phyloP scores from a whole-genome alignment of 306 rosid species.

The Pterocarpus macrocarpus region DNA sequence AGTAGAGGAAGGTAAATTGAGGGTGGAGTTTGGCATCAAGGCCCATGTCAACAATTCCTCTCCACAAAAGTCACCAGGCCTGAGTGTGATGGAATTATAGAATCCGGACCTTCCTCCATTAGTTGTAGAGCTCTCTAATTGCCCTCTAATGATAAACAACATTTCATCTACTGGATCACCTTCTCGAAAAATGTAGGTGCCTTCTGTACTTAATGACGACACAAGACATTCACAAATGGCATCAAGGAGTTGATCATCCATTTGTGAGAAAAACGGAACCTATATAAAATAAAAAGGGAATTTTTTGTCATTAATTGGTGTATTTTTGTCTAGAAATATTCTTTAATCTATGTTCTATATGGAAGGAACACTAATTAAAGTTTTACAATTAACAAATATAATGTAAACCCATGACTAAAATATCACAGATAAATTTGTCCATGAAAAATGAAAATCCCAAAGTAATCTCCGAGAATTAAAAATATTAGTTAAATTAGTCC shows the following conservation, averaged over 20 bases:
- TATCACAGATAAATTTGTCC: too few species aligned
- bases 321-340: not conserved
- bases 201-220: constrained; percentile 78
- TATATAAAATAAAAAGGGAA: constrained; percentile 38
- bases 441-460: too few species aligned
- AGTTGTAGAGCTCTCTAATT: constrained; percentile 90
- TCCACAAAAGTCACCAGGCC: constrained; percentile 89
- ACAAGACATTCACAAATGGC: constrained; percentile 92
- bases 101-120: constrained; percentile 85
- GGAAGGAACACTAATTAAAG: not conserved
- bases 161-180: constrained; percentile 88
- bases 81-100: constrained; percentile 83
- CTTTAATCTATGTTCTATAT: not conserved
- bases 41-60: constrained; percentile 96
- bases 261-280: constrained; percentile 82
- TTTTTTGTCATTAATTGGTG: not conserved
- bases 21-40: constrained; percentile 76
- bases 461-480: too few species aligned
- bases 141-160: constrained; percentile 87
- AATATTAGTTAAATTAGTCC: too few species aligned
- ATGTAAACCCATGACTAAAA: too few species aligned
- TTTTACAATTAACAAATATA: not conserved
- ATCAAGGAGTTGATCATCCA: constrained; percentile 95
- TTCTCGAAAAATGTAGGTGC: constrained; percentile 75
- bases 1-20: constrained; percentile 84